Conservation (phyloP, 1,284 basidiomycete species). For the Cryptococcus wingfieldii region DNA sequence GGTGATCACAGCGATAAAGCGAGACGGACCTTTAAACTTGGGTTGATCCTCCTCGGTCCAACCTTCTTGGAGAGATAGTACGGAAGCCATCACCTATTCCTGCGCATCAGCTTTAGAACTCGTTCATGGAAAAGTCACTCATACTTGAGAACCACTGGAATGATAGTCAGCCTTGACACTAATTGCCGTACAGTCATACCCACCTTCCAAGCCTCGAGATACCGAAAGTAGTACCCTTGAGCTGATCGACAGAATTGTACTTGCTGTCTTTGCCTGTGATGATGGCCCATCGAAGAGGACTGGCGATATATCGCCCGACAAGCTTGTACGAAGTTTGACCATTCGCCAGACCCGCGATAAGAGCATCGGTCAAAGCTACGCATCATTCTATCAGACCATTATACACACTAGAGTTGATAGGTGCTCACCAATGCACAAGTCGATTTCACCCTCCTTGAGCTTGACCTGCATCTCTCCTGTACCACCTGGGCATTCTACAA, state of each 20-base stretch:
- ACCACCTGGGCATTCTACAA: slow-evolving; percentile 89
- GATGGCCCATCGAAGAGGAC: slow-evolving; percentile 87
- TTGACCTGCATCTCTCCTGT: slow-evolving; percentile 76
- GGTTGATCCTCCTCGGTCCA: slow-evolving; percentile 59
- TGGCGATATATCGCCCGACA: slow-evolving; percentile 86
- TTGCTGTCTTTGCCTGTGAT: slow-evolving; percentile 74
- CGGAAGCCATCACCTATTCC: slow-evolving; percentile 86
- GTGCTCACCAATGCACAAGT: slow-evolving; percentile 70
- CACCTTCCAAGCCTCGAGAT: slow-evolving; percentile 84
- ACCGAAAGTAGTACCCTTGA: slow-evolving; percentile 77
- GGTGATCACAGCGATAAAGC: neutral
- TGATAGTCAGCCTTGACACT: neutral
- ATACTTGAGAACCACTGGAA: slow-evolving; percentile 25
- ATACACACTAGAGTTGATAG: neutral
- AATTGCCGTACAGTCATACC: neutral
- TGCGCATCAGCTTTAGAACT: neutral
- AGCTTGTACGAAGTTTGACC: slow-evolving; percentile 83
- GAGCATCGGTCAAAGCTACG: slow-evolving; percentile 79
- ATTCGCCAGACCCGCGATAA: slow-evolving; percentile 89
- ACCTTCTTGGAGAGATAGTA: slow-evolving; percentile 81
- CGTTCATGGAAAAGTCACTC: neutral
- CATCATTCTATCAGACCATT: neutral
- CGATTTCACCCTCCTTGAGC: slow-evolving; percentile 77
- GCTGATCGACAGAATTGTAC: slow-evolving; percentile 68
- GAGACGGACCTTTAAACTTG: slow-evolving; percentile 64